Conservation (phyloP, 352 stramenopile species). For the Phytophthora pisi region DNA sequence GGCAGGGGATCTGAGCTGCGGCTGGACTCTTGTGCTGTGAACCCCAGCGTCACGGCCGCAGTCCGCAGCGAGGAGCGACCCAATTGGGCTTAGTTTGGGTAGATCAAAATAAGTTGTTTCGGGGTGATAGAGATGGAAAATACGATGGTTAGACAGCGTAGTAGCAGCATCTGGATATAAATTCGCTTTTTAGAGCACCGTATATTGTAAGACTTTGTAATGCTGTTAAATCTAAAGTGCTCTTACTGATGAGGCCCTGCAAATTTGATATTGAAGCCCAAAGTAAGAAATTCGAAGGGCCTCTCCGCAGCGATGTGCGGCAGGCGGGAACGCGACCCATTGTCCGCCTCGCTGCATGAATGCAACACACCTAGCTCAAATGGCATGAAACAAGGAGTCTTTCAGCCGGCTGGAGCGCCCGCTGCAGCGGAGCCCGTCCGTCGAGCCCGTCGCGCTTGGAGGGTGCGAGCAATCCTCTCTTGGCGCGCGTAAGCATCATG, state of each 20-base stretch:
- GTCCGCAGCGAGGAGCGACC: background rate
- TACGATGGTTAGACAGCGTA: constrained; percentile 9
- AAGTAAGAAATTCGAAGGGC: constrained; percentile 1
- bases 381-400: background rate
- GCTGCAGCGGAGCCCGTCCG: background rate
- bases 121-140: background rate
- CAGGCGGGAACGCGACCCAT: background rate
- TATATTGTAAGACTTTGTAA: no score
- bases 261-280: background rate
- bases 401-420: background rate
- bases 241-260: no score
- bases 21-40: constrained; percentile 21
- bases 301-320: background rate
- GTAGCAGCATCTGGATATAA: background rate
- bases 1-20: constrained; percentile 12
- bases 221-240: no score
- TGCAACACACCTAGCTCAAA: background rate
- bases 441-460: constrained; percentile 6
- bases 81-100: constrained; percentile 10
- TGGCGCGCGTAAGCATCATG: constrained; percentile 20
- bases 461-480: constrained; percentile 10
- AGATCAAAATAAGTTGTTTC: background rate
- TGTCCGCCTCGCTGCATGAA: background rate
- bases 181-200: no score
- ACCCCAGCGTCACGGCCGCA: constrained; percentile 12